These are phyloP conservation scores for Pseudogymnoascus sp. DNA, from an alignment of 2,329 filamentous ascomycete species.

Conservation along the genomic window DNA sequence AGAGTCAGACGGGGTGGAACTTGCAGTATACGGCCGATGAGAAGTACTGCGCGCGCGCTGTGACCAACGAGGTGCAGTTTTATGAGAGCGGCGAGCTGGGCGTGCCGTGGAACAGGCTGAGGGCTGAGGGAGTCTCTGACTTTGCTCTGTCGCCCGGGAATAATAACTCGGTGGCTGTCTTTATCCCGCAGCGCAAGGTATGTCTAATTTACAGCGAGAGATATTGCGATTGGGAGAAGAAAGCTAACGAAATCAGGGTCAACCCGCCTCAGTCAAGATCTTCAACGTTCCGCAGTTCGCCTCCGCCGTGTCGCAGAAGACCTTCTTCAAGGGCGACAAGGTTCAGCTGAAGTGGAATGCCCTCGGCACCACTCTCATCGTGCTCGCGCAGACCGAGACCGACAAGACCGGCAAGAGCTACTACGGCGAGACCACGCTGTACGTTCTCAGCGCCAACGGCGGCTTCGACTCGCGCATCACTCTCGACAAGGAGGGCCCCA, in stretches of 20 bases:
- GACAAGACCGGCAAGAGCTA: conserved; percentile 99
- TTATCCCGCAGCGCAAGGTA: conserved; percentile 92
- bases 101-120: conserved; percentile 91
- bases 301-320: conserved; percentile 86
- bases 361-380: conserved; percentile 81
- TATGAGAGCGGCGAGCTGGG: conserved; percentile 80
- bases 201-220: conserved; percentile 19
- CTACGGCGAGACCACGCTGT: conserved; percentile 96
- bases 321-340: conserved; percentile 98
- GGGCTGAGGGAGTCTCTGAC: conserved; percentile 79
- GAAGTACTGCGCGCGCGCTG: conserved; percentile 81
- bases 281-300: conserved; percentile 87
- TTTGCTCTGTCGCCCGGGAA: conserved; percentile 86
- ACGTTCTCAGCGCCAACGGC: conserved; percentile 85
- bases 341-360: conserved; percentile 98
- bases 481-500: conserved; percentile 93
- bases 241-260: conserved; percentile 50
- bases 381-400: conserved; percentile 94
- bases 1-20: conserved; percentile 92
- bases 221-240: background rate
- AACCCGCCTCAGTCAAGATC: conserved; percentile 88
- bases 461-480: conserved; percentile 86
- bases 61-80: conserved; percentile 97
- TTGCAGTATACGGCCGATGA: conserved; percentile 94
- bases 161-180: conserved; percentile 87